Evolutionary conservation across 805 yeast species (phyloP).

Genomic region (Scheffersomyces amazonensis): DNA sequence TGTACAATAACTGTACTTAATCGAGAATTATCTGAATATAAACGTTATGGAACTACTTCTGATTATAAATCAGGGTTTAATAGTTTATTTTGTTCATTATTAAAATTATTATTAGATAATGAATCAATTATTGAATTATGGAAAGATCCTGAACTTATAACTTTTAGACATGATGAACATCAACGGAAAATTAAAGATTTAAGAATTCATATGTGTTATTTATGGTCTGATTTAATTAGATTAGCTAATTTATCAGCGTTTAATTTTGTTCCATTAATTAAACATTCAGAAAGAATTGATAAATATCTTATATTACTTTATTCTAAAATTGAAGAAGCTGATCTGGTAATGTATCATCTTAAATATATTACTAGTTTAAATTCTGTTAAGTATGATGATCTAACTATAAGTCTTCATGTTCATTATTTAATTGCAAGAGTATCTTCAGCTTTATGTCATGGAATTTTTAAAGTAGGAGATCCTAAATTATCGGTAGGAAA

Average conservation of each 20-base stretch:
- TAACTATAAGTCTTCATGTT: slow-evolving; percentile 17
- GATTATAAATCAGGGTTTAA: slow-evolving; percentile 16
- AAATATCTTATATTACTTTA: slow-evolving; percentile 14
- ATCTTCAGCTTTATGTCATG: slow-evolving; percentile 17
- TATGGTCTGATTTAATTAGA: slow-evolving; percentile 38
- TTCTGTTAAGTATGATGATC: slow-evolving; percentile 11
- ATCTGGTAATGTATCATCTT: slow-evolving; percentile 18
- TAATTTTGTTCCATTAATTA: slow-evolving; percentile 20
- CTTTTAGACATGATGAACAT: slow-evolving; percentile 12
- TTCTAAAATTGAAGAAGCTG: slow-evolving; percentile 20
- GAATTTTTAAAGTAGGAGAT: slow-evolving; percentile 16
- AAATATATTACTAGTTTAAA: slow-evolving; percentile 14
- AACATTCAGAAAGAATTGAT: slow-evolving; percentile 17
- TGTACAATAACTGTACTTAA: slow-evolving; percentile 21
- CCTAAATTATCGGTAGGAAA: slow-evolving; percentile 16
- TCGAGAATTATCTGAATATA: slow-evolving; percentile 16
- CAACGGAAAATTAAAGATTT: slow-evolving; percentile 17
- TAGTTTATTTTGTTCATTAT: slow-evolving; percentile 7
- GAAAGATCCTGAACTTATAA: slow-evolving; percentile 31
- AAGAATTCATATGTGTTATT: slow-evolving; percentile 24
- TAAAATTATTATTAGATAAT: slow-evolving; percentile 17
- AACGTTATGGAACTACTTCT: slow-evolving; percentile 11
- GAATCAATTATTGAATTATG: slow-evolving; percentile 22
- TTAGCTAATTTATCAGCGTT: slow-evolving; percentile 24
- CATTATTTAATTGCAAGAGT: slow-evolving; percentile 29